Conservation (phyloP, 176 grass and related monocot genomes). For the Bonia amplexicaulis region DNA sequence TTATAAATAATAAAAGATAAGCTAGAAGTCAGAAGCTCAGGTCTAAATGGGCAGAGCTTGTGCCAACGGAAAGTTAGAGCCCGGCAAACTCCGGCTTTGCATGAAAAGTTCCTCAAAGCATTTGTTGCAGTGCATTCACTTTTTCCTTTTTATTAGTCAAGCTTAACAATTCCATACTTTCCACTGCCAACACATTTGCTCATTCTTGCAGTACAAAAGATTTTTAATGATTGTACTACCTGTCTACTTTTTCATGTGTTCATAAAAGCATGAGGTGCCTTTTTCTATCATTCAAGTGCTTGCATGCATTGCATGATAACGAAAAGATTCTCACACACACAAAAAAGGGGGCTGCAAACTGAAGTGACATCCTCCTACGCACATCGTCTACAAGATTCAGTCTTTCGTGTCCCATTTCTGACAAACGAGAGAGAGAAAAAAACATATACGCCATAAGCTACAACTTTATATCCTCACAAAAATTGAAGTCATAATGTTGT, state of each 20-base stretch:
- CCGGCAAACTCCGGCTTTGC: constrained; percentile 44
- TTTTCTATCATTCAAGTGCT: constrained; percentile 33
- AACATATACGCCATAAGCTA: no score
- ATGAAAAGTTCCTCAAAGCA: constrained; percentile 43
- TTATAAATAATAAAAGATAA: no score
- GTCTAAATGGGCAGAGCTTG: no score
- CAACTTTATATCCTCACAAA: background rate
- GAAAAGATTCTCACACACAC: constrained; percentile 15
- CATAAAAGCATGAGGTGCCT: constrained; percentile 14
- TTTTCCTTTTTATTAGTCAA: constrained; percentile 23
- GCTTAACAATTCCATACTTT: constrained; percentile 28
- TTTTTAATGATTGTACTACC: constrained; percentile 10
- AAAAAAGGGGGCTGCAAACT: background rate
- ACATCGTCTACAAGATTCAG: background rate
- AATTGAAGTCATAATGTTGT: no score
- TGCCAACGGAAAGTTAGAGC: constrained; percentile 36
- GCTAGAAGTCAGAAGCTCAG: no score
- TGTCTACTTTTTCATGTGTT: constrained; percentile 14
- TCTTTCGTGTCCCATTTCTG: background rate
- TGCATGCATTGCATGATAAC: constrained; percentile 27
- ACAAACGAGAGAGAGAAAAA: background rate
- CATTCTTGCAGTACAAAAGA: constrained; percentile 10
- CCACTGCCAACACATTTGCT: constrained; percentile 23
- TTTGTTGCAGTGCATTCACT: background rate
- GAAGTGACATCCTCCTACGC: background rate